These are phyloP conservation scores for Torulaspora quercuum DNA, from an alignment of 805 yeast species.

Conservation along the genomic window DNA sequence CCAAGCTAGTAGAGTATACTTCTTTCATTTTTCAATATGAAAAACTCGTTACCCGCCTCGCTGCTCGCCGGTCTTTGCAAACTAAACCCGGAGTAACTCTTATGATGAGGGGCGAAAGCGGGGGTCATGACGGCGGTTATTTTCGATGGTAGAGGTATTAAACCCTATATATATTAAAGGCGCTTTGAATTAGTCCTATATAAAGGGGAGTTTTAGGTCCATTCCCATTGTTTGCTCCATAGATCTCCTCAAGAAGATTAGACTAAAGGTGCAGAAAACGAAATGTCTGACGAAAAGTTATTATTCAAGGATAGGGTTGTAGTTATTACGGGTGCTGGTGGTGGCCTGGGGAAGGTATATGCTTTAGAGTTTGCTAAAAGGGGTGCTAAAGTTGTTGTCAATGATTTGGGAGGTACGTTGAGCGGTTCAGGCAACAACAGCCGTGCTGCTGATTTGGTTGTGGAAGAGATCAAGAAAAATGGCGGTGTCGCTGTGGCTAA, in stretches of 20 bases:
- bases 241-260: too few relatives aligned
- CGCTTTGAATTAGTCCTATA: too few relatives aligned
- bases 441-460: constrained; percentile 85
- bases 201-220: constrained; percentile 1
- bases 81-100: too few relatives aligned
- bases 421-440: constrained; percentile 67
- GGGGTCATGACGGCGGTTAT: constrained; percentile 13
- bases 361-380: constrained; percentile 82
- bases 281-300: constrained; percentile 28
- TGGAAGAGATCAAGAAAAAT: constrained; percentile 63
- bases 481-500: constrained; percentile 93
- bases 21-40: too few relatives aligned
- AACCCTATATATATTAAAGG: too few relatives aligned
- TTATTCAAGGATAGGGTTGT: constrained; percentile 81
- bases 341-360: constrained; percentile 88
- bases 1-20: too few relatives aligned
- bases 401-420: constrained; percentile 85
- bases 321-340: constrained; percentile 95
- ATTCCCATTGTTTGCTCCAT: not conserved
- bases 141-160: constrained; percentile 1
- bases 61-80: too few relatives aligned
- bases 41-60: too few relatives aligned
- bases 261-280: too few relatives aligned
- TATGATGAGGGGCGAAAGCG: too few relatives aligned
- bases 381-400: constrained; percentile 94